Evolutionary conservation across 1,284 basidiomycete species (phyloP), one percentile per base, ranked within the genome.

Genomic region (Boletus sp.): DNA sequence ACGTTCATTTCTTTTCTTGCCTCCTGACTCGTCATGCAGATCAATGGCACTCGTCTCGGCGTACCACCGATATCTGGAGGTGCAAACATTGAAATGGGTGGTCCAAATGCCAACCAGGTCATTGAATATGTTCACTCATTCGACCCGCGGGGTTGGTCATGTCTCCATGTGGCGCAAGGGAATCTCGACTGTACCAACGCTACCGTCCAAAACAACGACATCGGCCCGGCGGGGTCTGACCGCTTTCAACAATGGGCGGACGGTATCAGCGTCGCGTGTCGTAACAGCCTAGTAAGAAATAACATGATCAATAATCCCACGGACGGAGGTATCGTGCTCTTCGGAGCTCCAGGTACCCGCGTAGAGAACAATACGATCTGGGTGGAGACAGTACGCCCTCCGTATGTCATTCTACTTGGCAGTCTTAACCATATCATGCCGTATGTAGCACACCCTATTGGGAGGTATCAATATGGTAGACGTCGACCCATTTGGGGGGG

Each of bases 401-500:
- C 3, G n/a, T 34, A 32, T 53, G 30, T 33, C 12, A 38, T 46
- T 19, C 19, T 12, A 27, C 16, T 19, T 8, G 5, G 9, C 4
- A 38, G 35, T 33, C 36, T 48, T 44, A 27, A 45, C 10, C 26
- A 6, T 22, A 13, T n/a, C 1, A 27, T 44, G 3, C 19, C n/a
- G n/a, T n/a, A n/a, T 39, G 4, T 47, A 87, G 84, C 71, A 80
- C 56, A 87, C 84, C 1, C 69, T 85, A 2, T 72, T 91, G 12
- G 88, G 88, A 32, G 88, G 89, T 13, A 89, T 92, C 55, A 88
- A 88, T 57, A 64, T 91, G 74, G 91, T 93, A 10, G 89, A 93
- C 60, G 81, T 82, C 49, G 60, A 72, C 5, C 89, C 91, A 0
- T 91, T 77, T 72, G 60, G 61, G n/a, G 91, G 90, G 0, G 72